Base-by-base conservation (phyloP, 1,139 yeast species). In the Lodderomyces metapsilosis region DNA sequence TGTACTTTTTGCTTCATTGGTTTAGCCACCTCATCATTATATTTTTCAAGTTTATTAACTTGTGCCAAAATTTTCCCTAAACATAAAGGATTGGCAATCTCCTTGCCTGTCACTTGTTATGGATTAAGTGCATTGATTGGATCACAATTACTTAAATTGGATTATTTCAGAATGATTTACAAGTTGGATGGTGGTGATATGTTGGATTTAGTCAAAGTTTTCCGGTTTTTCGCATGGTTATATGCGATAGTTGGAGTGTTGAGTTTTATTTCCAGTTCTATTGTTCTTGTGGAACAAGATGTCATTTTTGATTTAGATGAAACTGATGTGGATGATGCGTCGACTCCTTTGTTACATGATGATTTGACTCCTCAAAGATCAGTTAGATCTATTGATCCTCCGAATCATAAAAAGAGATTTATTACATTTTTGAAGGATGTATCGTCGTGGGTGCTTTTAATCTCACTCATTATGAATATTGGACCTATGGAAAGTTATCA, bases 401-500 rank as follows among this genome's bases (percentile, higher is more conserved):
- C 65, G 3, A 62, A 74, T 38, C 88, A 81, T 53, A 67, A 66
- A 38, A 63, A 63, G 36, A 68, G 80, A 44, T 79, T 74, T 54
- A 49, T 57, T 12, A 56, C 52, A 7, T 87, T 91, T 51, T 58
- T 87, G 37, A 61, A 59, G 18, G 92, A 86, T 54, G 74, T 74
- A 27, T 74, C 85, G 3, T 81, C 89, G 37, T 84, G 88, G 74
- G 49, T 83, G 2, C 63, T 88, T 18, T 69, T 86, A 30, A 49
- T 74, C 3, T 77, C 91, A 7, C 74, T 89, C 45, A 71, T 89
- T 23, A 64, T 88, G 30, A 74, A 84, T 27, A 68, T 88, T 20
- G 98, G 98, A 0, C 95, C 97, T 1, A 66, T 88, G 48, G 98
- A 92, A 56, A 82, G 89, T 70, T 89, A 81, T 61, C 80, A 88